These are phyloP conservation scores for Eucalyptus curtisii DNA, from an alignment of 345 rosid species.

Conservation along the genomic window DNA sequence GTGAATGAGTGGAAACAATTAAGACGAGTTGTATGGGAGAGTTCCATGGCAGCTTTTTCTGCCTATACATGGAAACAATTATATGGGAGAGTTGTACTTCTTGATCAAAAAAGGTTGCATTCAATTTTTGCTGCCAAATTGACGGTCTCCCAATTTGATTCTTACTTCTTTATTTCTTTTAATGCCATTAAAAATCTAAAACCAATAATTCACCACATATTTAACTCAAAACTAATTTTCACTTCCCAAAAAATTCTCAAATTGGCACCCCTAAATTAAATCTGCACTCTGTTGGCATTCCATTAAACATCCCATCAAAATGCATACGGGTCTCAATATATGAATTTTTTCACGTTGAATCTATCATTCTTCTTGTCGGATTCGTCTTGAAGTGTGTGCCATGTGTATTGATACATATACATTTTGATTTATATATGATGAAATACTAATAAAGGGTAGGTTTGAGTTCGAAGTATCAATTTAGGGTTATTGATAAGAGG, in stretches of 20 bases:
- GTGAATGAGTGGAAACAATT: background rate
- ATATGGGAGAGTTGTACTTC: background rate
- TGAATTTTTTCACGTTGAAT: background rate
- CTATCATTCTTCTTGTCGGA: background rate
- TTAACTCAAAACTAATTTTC: background rate
- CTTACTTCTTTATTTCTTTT: background rate
- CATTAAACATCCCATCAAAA: background rate
- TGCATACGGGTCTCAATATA: background rate
- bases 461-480: background rate
- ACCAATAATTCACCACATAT: fast-evolving
- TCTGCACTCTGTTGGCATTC: fast-evolving
- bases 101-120: background rate
- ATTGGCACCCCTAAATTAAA: fast-evolving
- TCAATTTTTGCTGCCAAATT: background rate
- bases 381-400: background rate
- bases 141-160: background rate
- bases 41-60: background rate
- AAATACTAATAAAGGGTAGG: background rate
- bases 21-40: too few species aligned
- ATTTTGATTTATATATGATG: background rate
- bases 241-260: background rate
- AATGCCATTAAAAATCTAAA: background rate
- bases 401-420: background rate
- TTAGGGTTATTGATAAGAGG: background rate
- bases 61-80: background rate